Evolutionary conservation across 164 flowering plant species (phyloP).

Genomic region (Stephania cephalantha): DNA sequence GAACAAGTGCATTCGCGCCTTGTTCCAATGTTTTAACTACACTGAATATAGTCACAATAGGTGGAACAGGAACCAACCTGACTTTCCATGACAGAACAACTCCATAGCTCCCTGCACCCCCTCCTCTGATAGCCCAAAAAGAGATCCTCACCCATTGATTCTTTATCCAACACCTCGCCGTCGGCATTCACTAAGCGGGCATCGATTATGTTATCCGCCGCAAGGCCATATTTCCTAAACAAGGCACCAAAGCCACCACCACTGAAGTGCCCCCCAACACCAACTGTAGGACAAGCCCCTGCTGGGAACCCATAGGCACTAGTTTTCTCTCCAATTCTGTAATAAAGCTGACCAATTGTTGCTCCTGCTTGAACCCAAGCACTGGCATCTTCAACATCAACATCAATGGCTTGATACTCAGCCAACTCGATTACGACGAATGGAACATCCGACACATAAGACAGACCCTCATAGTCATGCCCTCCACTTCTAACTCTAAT

Average conservation of each 20-base stretch:
- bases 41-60: neutral
- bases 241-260: too few relatives aligned
- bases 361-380: constrained; percentile 6
- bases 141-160: too few relatives aligned
- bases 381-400: neutral
- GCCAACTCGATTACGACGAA: too few relatives aligned
- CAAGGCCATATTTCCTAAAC: too few relatives aligned
- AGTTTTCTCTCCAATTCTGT: neutral
- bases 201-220: too few relatives aligned
- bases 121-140: neutral
- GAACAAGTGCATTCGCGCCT: neutral
- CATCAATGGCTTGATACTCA: neutral
- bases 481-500: too few relatives aligned
- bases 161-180: too few relatives aligned
- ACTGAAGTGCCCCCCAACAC: too few relatives aligned
- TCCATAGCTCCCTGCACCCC: neutral
- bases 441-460: too few relatives aligned
- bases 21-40: neutral
- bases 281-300: neutral
- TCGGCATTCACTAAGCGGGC: too few relatives aligned
- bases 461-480: too few relatives aligned
- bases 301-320: neutral
- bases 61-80: neutral
- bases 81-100: constrained; percentile 4
- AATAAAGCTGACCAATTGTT: neutral